Base-by-base conservation (phyloP, 2,329 filamentous ascomycete species). In the Dactylonectria macrodidyma region DNA sequence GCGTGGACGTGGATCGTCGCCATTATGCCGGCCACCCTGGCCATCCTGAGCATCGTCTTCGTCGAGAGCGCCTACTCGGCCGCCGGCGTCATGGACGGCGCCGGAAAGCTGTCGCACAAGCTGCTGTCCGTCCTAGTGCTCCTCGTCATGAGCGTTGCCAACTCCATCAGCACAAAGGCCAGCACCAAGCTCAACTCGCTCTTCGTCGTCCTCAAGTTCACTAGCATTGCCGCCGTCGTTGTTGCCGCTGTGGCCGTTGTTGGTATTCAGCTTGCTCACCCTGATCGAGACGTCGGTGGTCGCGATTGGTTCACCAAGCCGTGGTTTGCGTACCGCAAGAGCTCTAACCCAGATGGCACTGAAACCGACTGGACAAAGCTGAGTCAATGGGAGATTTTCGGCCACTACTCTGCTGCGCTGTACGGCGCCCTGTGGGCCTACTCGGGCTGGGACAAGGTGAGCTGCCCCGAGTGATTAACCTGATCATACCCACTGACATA, bases 1-100 rank as follows among this genome's bases (percentile, higher is more conserved):
- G 88, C 89, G 0, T 92, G 89, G 89, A 89, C 89, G 0, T 91
- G 89, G 87, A 86, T 91, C 61, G 84, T 91, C 6, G 88, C 87
- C 22, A 86, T 91, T 26, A 91, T 91, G 85, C 90, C 90, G 0
- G 88, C 89, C 0, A 90, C 89, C 0, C 83, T 91, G 66, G 89
- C 89, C 10, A 91, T 91, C 54, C 83, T 91, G 33, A 87, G 86
- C 73, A 90, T 91, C 68, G 88, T 91, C 26, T 91, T 91, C 70
- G 84, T 90, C 64, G 84, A 89, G 75, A 90, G 85, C 69, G 84
- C 90, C 30, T 89, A 86, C 82, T 84, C 88, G 2, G 85, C 86
- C 2, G 78, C 80, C 0, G 85, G 85, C 2, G 78, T 85, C 1
- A 84, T 84, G 0, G 81, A 85, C 68, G 75, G 86, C 72, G 82